Evolutionary conservation across 2,329 filamentous ascomycete genomes (phyloP).

Genomic region (Colletotrichum sp.): DNA sequence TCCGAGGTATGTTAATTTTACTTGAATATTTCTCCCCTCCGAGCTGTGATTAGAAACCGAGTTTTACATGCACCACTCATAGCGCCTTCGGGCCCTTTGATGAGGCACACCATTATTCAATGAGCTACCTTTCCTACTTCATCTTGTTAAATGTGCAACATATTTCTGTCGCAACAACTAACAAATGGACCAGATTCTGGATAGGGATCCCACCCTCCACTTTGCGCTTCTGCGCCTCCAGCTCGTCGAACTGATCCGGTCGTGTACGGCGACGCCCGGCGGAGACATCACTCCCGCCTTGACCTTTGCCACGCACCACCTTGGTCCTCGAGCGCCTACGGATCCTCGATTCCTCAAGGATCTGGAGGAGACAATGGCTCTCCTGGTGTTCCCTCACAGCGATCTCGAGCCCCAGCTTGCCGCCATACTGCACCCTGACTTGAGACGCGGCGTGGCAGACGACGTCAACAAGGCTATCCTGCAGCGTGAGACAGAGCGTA

Average conservation of each 20-base stretch:
- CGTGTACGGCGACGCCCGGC: conserved; percentile 68
- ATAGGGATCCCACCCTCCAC: conserved; percentile 81
- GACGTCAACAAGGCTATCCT: conserved; percentile 91
- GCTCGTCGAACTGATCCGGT: conserved; percentile 89
- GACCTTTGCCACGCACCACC: conserved; percentile 84
- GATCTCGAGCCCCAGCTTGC: conserved; percentile 78
- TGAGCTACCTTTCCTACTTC: conserved; percentile 30
- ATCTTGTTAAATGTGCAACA: background rate
- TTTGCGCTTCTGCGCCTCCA: conserved; percentile 91
- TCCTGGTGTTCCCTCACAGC: conserved; percentile 87
- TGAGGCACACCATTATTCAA: conserved; percentile 77
- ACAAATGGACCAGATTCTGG: conserved; percentile 73
- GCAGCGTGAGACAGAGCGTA: conserved; percentile 70
- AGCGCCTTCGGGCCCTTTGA: conserved; percentile 83
- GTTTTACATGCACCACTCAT: conserved; percentile 99
- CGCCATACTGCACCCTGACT: conserved; percentile 76
- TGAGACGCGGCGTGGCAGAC: conserved; percentile 84
- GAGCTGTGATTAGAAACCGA: conserved; percentile 86
- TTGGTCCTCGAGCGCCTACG: conserved; percentile 85
- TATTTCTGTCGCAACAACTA: conserved; percentile 21
- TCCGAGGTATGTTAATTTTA: conserved; percentile 75
- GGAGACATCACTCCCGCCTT: conserved; percentile 81
- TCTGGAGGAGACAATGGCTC: conserved; percentile 89
- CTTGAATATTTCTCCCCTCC: conserved; percentile 5
- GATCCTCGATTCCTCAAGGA: conserved; percentile 84